Conservation (phyloP, 2,329 filamentous ascomycete genomes). For the Karstenula rhodostoma region DNA sequence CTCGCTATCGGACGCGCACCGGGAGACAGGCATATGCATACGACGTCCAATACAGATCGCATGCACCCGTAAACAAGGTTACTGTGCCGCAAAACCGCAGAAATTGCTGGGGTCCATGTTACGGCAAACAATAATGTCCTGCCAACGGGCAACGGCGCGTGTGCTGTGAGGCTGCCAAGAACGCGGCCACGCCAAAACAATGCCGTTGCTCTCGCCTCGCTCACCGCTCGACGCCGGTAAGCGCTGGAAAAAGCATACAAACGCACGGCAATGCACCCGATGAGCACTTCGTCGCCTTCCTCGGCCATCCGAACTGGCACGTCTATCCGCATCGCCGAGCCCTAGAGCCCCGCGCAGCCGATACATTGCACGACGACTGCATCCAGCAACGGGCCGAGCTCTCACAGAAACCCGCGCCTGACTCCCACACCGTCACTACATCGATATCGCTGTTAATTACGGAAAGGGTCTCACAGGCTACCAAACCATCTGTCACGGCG, state of each 20-base stretch:
- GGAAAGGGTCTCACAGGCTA: constrained; percentile 63
- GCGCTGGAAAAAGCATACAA: neutral
- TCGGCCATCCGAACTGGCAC: constrained; percentile 31
- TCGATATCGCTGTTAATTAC: constrained; percentile 31
- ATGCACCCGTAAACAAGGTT: neutral
- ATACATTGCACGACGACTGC: constrained; percentile 23
- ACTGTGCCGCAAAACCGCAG: neutral
- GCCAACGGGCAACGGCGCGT: neutral
- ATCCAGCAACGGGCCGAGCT: constrained; percentile 33
- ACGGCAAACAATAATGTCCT: neutral
- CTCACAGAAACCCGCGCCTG: constrained; percentile 26
- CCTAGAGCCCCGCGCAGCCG: constrained; percentile 7
- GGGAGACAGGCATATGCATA: neutral
- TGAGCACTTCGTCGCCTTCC: constrained; percentile 11
- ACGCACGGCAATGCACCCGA: neutral
- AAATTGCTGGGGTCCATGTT: neutral
- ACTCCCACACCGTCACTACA: constrained; percentile 20
- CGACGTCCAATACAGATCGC: too few relatives aligned
- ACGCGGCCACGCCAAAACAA: neutral
- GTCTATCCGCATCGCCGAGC: constrained; percentile 25
- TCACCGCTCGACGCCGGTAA: neutral
- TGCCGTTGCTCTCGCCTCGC: neutral
- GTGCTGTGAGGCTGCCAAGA: neutral
- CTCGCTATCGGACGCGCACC: neutral
- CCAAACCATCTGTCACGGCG: constrained; percentile 75